Evolutionary conservation across 371 early-diverging fungal species (phyloP).

Genomic region (Modicella reniformis): DNA sequence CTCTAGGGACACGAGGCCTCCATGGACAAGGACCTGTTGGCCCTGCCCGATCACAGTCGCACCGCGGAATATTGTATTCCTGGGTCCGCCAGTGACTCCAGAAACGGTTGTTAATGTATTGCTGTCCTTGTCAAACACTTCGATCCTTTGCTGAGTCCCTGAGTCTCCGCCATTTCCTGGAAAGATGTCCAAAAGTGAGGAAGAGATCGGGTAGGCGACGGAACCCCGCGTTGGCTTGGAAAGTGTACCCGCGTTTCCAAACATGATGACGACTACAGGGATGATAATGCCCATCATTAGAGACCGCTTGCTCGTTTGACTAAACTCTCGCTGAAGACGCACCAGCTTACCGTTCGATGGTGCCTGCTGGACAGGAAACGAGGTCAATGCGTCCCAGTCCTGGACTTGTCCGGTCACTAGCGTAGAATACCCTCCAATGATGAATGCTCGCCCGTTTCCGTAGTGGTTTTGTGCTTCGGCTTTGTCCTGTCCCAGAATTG

Average conservation of each 20-base stretch:
- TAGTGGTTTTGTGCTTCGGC: conserved; percentile 23
- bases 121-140: conserved; percentile 10
- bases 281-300: too few species aligned
- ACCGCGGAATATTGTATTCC: conserved; percentile 43
- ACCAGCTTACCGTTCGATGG: conserved; percentile 46
- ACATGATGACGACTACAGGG: conserved; percentile 39
- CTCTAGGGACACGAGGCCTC: conserved; percentile 30
- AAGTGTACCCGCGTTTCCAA: conserved; percentile 38
- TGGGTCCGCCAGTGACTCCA: conserved; percentile 21
- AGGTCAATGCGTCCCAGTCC: conserved; percentile 46
- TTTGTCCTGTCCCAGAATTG: conserved; percentile 42
- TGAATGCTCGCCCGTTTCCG: conserved; percentile 37
- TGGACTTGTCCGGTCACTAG: conserved; percentile 35
- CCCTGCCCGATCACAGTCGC: conserved; percentile 35
- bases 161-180: conserved; percentile 44
- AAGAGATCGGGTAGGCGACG: conserved; percentile 26
- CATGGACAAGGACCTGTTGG: conserved; percentile 44
- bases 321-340: too few species aligned
- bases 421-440: conserved; percentile 48
- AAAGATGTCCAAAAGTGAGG: conserved; percentile 19
- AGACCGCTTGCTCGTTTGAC: conserved; percentile 5
- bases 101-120: conserved; percentile 10
- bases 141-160: conserved; percentile 17
- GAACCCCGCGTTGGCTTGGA: conserved; percentile 35
- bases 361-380: conserved; percentile 50